A percentile compares a stretch with the other conserved stretches of the same genome.
Conservation (phyloP, 768 basidiomycete species). For the Psilocybe azurescens region DNA sequence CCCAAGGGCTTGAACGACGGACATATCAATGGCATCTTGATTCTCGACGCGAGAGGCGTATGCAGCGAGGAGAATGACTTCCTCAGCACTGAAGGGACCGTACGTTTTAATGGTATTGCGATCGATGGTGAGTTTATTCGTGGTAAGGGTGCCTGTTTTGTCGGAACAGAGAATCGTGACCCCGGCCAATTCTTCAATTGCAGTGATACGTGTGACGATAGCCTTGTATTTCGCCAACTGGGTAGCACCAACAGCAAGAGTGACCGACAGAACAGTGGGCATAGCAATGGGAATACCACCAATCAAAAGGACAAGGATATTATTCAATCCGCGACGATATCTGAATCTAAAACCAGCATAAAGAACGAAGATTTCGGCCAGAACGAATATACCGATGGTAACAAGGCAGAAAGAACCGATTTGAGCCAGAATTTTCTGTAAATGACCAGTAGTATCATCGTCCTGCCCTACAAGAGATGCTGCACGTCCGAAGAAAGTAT, state of each 20-base stretch:
- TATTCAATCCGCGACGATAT: slow-evolving; percentile 95
- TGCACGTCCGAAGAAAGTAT: slow-evolving; percentile 99
- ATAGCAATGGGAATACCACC: slow-evolving; percentile 99
- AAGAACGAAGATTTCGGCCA: slow-evolving; percentile 92
- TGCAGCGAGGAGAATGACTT: slow-evolving; percentile 91
- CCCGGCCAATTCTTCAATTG: slow-evolving; percentile 97
- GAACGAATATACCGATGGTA: slow-evolving; percentile 93
- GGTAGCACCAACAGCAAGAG: slow-evolving; percentile 97
- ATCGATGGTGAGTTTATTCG: slow-evolving; percentile 99
- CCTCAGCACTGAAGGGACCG: slow-evolving; percentile 84
- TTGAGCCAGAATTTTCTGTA: slow-evolving; percentile 98
- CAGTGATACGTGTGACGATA: slow-evolving; percentile 99
- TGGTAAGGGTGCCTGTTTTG: slow-evolving; percentile 98
- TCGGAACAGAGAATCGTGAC: slow-evolving; percentile 99
- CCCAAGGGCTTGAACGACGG: slow-evolving; percentile 81
- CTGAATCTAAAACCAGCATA: slow-evolving; percentile 91
- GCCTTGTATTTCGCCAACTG: slow-evolving; percentile 99
- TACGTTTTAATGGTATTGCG: slow-evolving; percentile 90
- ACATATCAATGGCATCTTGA: slow-evolving; percentile 95
- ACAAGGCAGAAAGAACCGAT: slow-evolving; percentile 98
- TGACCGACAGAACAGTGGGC: slow-evolving; percentile 98
- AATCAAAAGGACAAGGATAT: slow-evolving; percentile 98
- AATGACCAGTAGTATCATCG: slow-evolving; percentile 96
- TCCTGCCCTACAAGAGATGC: slow-evolving; percentile 97
- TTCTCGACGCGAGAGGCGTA: slow-evolving; percentile 99